Evolutionary conservation across 257 asterid species (phyloP).

Genomic region (Nicotiana otophora): DNA sequence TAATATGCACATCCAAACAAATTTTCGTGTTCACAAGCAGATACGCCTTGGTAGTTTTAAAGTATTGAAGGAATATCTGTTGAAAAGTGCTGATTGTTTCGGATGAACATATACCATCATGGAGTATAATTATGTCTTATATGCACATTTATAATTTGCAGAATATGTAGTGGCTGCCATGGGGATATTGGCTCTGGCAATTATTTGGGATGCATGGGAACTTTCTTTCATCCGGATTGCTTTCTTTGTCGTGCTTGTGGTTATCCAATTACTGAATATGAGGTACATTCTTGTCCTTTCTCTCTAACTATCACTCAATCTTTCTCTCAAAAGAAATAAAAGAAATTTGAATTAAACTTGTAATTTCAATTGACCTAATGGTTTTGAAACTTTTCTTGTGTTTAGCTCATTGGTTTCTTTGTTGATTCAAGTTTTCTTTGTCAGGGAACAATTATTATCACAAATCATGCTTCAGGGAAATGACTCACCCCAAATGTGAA

Average conservation of each 20-base stretch:
- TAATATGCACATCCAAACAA: background rate
- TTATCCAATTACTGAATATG: conserved; percentile 73
- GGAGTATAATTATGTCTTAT: background rate
- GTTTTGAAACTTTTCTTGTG: background rate
- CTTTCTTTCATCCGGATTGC: conserved; percentile 82
- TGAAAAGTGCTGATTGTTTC: background rate
- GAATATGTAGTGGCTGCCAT: conserved; percentile 80
- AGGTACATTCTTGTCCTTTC: conserved; percentile 37
- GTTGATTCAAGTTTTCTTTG: conserved; percentile 84
- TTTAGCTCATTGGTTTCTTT: conserved; percentile 36
- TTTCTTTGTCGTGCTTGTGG: conserved; percentile 77
- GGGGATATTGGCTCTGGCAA: conserved; percentile 72
- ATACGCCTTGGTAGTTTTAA: background rate
- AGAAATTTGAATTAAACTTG: background rate
- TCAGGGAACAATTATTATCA: conserved; percentile 77
- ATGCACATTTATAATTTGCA: conserved; percentile 23
- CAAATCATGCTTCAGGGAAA: conserved; percentile 90
- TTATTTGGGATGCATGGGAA: conserved; percentile 95
- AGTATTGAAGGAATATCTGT: background rate
- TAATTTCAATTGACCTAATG: background rate
- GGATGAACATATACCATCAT: background rate
- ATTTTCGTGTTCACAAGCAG: background rate
- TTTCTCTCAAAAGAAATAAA: background rate
- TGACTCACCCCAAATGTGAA: conserved; percentile 93
- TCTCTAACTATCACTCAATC: background rate